These are phyloP conservation scores for Pistacia atlantica DNA, from an alignment of 345 rosid species.

Conservation along the genomic window DNA sequence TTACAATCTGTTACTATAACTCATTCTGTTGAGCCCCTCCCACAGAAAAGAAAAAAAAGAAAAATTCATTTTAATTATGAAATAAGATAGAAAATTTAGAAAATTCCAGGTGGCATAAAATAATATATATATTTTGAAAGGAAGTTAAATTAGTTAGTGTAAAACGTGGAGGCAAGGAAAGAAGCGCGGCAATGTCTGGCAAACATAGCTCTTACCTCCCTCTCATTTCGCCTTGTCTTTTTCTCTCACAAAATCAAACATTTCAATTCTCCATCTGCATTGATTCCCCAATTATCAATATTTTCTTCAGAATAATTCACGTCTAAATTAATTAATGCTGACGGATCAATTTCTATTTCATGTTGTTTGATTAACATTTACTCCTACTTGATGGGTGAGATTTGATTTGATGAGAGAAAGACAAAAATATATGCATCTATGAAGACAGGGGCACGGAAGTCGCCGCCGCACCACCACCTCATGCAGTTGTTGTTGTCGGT, in stretches of 20 bases:
- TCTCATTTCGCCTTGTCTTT: slow-evolving; percentile 31
- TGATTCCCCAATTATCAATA: neutral
- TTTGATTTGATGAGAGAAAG: slow-evolving; percentile 48
- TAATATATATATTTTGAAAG: neutral
- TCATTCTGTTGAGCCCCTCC: too few relatives aligned
- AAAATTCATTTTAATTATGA: neutral
- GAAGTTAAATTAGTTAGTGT: slow-evolving; percentile 13
- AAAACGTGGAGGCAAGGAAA: slow-evolving; percentile 43
- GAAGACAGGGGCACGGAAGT: slow-evolving; percentile 76
- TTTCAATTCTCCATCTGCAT: neutral
- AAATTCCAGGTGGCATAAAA: neutral
- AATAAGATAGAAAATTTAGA: neutral
- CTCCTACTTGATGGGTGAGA: neutral
- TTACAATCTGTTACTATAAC: too few relatives aligned
- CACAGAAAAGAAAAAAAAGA: too few relatives aligned
- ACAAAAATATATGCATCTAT: slow-evolving; percentile 73
- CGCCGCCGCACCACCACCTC: slow-evolving; percentile 46
- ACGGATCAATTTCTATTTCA: too few relatives aligned
- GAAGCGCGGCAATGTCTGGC: slow-evolving; percentile 69
- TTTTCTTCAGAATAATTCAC: neutral
- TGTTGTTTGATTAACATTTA: too few relatives aligned
- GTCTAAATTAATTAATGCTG: too few relatives aligned
- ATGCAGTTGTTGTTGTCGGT: slow-evolving; percentile 48
- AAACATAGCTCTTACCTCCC: slow-evolving; percentile 48
- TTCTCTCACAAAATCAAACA: slow-evolving; percentile 15